Percentiles rank a stretch among this genome's conserved stretches.
phyloP scores from a whole-genome alignment of 1,284 basidiomycete genomes.

The Afroboletus lepidellus region DNA sequence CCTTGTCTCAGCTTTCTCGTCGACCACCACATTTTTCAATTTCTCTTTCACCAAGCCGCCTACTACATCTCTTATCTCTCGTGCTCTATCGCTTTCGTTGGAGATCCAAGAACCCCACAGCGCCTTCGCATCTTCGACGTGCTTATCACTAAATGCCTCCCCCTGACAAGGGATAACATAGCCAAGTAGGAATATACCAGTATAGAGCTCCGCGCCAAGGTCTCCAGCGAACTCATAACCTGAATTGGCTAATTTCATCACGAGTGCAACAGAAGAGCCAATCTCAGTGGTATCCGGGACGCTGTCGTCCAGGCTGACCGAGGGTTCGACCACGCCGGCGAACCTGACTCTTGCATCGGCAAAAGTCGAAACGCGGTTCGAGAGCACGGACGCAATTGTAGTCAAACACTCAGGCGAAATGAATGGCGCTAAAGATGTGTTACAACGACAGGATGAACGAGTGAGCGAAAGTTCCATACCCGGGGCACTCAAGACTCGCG shows the following conservation, averaged over 20 bases:
- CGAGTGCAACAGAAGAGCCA: slow-evolving; percentile 10
- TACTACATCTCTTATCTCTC: slow-evolving; percentile 23
- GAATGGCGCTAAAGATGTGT: slow-evolving; percentile 17
- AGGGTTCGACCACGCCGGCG: slow-evolving; percentile 6
- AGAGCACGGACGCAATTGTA: slow-evolving; percentile 18
- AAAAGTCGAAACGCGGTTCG: slow-evolving; percentile 13
- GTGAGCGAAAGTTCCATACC: slow-evolving; percentile 9
- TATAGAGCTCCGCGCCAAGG: slow-evolving; percentile 23
- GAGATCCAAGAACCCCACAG: slow-evolving; percentile 44
- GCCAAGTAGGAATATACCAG: slow-evolving; percentile 23
- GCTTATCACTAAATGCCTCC: slow-evolving; percentile 7
- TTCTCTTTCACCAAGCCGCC: slow-evolving; percentile 39
- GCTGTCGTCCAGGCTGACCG: slow-evolving; percentile 1
- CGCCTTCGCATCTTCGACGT: slow-evolving; percentile 23
- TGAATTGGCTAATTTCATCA: slow-evolving; percentile 17
- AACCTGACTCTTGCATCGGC: slow-evolving; percentile 15
- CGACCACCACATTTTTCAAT: slow-evolving; percentile 43
- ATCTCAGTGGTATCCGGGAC: background rate
- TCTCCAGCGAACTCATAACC: slow-evolving; percentile 24
- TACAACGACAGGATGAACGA: background rate
- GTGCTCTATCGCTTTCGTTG: slow-evolving; percentile 10
- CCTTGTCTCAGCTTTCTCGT: slow-evolving; percentile 42
- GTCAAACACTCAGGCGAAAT: slow-evolving; percentile 21
- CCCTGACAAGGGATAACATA: slow-evolving; percentile 19
- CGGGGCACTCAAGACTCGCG: slow-evolving; percentile 16